Evolutionary conservation across 805 yeast species (phyloP), one percentile per base, ranked within the genome.

Genomic region (Metschnikowia kunwiensis): DNA sequence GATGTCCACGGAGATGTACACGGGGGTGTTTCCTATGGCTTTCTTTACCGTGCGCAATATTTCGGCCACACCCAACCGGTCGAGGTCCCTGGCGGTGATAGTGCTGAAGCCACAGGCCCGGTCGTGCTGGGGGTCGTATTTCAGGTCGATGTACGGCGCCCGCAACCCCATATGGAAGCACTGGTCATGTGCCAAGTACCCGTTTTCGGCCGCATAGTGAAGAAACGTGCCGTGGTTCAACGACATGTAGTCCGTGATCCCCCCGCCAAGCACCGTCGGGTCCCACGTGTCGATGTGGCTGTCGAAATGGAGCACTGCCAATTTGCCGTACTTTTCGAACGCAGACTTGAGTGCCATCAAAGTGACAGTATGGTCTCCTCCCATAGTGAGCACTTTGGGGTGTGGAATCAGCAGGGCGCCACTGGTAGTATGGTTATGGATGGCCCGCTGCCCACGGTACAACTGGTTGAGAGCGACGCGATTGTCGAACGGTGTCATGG

Each of bases 231-330:
- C 87, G 53, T 81, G 86, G 50, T 80, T 81, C 38, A 77, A 54
- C 17, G 67, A 60, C 61, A 78, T 75, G 50, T 81, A 80, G 45
- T 73, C 66, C 9, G 80, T 62, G 16, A 79, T 57, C 5, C 77
- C 81, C 4, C 86, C 86, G 8, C 86, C 86, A 23, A 79, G 61
- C 13, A 69, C 72, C 34, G 64, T 55, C 5, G 87, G 87, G 45
- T 73, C 70, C 82, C 86, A 80, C 2, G 86, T 80, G 57, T 81
- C 87, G 28, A 80, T 68, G 54, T 80, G 87, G 17, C 82, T 70
- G 52, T 80, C 86, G 44, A 80, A 80, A 52, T 80, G 83, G 12
- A 77, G 54, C n/a, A 77, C 78, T 5, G 75, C 68, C 6, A 77
- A 36, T 23, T 63, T 60, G 0, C 74, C 76, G 39, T 55, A 65